Evolutionary conservation across 768 basidiomycete genomes (phyloP), one percentile per base, ranked within the genome.

Genomic region (Pulveroboletus ravenelii): DNA sequence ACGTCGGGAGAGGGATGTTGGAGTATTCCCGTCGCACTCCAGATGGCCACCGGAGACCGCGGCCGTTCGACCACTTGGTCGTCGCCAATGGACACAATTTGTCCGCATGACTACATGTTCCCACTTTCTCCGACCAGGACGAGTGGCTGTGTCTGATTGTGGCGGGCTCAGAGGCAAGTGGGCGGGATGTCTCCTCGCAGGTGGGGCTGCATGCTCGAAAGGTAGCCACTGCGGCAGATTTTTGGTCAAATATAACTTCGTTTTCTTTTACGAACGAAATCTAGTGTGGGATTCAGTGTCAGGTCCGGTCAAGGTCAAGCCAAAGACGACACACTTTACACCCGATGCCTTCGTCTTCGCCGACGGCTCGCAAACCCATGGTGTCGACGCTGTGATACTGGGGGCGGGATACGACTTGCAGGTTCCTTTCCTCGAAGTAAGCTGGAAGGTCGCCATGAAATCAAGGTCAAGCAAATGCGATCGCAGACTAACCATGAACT

Each of bases 381-480:
- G 72, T 36, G 72, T 78, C 27, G 77, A 82, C 51, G 56, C 70
- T 6, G 65, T 84, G 32, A 57, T 83, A 25, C 72, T 82, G 13
- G 79, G 66, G 0, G 83, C 80, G 0, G 82, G 82, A 8, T 84
- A 84, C 58, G 70, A 80, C 49, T 52, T 76, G 43, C 70, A 69
- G 18, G 67, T 80, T 7, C 81, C 80, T 0, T 82, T 82, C 72
- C 63, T 75, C 27, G 48, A 67, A 62, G 6, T 60, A 66, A 49
- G 65, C 54, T 59, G 59, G 1, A 52, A 56, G 41, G 45, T 48
- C 47, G 45, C 31, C 40, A 61, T 56, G 51, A 63, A 29, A 45
- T 58, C 59, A 35, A 51, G 41, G 17, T 51, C 57, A 18, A 57
- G 17, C 38, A 31, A 54, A 8, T 54, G 63, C 31, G 51, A 29